Evolutionary conservation across 495 filamentous ascomycete species (phyloP), one percentile per base, ranked within the genome.

Genomic region (Podospora fimiseda): DNA sequence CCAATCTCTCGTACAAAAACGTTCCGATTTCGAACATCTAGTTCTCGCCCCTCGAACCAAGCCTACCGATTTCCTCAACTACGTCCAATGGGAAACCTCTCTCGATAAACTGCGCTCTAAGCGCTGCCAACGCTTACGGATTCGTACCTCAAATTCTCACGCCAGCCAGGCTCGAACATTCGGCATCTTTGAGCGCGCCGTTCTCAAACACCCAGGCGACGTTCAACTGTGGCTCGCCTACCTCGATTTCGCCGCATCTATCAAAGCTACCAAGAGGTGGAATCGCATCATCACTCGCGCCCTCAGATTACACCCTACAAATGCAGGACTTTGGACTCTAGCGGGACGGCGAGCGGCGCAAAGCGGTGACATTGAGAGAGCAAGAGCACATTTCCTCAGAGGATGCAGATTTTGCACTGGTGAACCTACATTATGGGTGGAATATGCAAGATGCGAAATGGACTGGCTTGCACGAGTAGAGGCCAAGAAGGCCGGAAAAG

Each of bases 401-500:
- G 93, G 93, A 11, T 74, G 95, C 48, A 77, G 93, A 43, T 95
- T 96, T 63, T 95, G 90, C 67, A 87, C 83, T 50, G 78, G 71
- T 19, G 82, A 84, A 22, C 77, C 74, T 54, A 67, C 72, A 11
- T 60, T 97, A 33, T 97, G 92, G 93, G 59, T 94, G 33, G 87
- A 94, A 69, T 98, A 96, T 70, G 84, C 84, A 0, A 87, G 87
- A 67, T 76, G 95, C 70, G 93, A 98, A 73, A 85, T 95, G 81
- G 86, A 91, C 53, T 96, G 92, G 73, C 72, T 96, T 40, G 81
- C 80, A 18, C 89, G 90, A 65, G 82, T 96, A 59, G 82, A 85
- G 40, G 61, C 78, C 81, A 70, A 80, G 83, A 74, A 77, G 74
- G 86, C 82, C 1, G 74, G 90, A 41, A 86, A 90, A 61, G 71